Percentiles rank a stretch among this genome's conserved stretches.
Conservation (phyloP, 2,329 filamentous ascomycete species). For the Pseudonectria foliicola region DNA sequence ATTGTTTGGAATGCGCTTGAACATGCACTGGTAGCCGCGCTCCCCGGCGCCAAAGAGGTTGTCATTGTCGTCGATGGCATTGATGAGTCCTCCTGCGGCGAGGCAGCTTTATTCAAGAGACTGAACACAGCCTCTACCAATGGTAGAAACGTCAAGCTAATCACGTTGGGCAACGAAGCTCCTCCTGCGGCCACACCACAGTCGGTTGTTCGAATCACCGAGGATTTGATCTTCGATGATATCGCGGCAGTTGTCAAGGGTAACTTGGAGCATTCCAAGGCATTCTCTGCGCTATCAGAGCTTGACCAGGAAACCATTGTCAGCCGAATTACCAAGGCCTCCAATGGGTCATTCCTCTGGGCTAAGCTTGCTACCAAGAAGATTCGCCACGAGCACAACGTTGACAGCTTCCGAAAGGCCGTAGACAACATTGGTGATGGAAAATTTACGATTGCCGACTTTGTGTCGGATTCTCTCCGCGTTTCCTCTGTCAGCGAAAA, state of each 20-base stretch:
- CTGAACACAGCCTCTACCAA: conserved; percentile 13
- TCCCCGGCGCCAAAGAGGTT: conserved; percentile 26
- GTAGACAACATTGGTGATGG: conserved; percentile 21
- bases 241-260: conserved; percentile 18
- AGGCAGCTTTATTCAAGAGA: conserved; percentile 21
- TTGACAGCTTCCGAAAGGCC: conserved; percentile 20
- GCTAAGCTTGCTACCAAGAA: conserved; percentile 29
- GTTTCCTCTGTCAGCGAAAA: conserved; percentile 21
- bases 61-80: conserved; percentile 31
- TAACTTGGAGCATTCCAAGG: conserved; percentile 17
- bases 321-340: conserved; percentile 24
- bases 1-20: conserved; percentile 28
- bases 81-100: conserved; percentile 27
- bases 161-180: no score
- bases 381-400: conserved; percentile 19
- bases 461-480: conserved; percentile 22
- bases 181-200: no score
- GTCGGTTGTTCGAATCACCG: no score
- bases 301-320: conserved; percentile 26
- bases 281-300: conserved; percentile 21
- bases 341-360: conserved; percentile 32
- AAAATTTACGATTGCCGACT: conserved; percentile 23
- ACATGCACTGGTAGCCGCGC: conserved; percentile 19
- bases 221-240: no score
- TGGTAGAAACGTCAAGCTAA: no score